A percentile compares a stretch with the other conserved stretches of the same genome.
Conservation (phyloP, 148 eudicot genomes). For the Rhododendron williamsianum region DNA sequence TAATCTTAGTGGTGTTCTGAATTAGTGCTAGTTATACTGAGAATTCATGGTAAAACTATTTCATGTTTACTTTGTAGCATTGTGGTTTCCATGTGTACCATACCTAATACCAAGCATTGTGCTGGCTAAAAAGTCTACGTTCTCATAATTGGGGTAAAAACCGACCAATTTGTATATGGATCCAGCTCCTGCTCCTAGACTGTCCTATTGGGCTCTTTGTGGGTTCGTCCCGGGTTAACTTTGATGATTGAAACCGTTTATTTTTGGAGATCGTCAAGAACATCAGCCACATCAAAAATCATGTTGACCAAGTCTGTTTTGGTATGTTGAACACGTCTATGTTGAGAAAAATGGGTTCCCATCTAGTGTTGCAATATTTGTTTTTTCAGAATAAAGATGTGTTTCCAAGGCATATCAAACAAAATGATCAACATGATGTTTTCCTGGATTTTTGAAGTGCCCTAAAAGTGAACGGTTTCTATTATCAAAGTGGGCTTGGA, state of each 20-base stretch:
- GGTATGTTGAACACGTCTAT: no score
- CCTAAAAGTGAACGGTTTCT: not conserved
- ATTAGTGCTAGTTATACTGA: not conserved
- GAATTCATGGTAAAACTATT: not conserved
- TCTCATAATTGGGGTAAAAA: not conserved
- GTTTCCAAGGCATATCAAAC: not conserved
- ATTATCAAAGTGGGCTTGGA: not conserved
- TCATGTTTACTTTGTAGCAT: not conserved
- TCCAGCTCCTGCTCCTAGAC: not conserved
- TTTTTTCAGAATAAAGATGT: no score
- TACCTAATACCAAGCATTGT: not conserved
- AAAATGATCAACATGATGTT: not conserved
- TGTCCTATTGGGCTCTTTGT: no score
- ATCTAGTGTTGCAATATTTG: not conserved
- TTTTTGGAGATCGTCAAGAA: no score
- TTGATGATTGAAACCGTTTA: not conserved
- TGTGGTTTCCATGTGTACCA: not conserved
- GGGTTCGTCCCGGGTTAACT: not conserved
- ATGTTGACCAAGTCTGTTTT: no score
- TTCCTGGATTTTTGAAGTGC: not conserved
- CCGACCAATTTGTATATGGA: not conserved
- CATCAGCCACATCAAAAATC: no score
- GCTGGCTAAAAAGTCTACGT: not conserved
- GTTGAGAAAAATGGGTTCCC: not conserved
- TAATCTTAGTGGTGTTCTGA: no score